Evolutionary conservation across 2,329 filamentous ascomycete genomes (phyloP).

Genomic region (Cercospora berteroae): DNA sequence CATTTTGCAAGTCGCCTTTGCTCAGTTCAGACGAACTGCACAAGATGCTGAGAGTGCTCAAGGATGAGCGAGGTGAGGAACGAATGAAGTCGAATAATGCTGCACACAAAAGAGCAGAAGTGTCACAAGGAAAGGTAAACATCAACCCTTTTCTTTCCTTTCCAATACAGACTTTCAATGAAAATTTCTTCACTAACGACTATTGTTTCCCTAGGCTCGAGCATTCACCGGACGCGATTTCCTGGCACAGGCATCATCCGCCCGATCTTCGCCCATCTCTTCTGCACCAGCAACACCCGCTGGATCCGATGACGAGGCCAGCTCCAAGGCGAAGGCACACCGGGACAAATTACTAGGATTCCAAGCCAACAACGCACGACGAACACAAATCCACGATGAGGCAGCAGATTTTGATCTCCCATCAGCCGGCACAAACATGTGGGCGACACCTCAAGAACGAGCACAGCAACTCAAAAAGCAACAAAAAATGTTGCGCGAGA

Average conservation of each 20-base stretch:
- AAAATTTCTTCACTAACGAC: background rate
- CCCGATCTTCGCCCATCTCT: constrained; percentile 39
- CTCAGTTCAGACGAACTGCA: constrained; percentile 73
- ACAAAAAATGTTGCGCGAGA: constrained; percentile 76
- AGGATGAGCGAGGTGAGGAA: constrained; percentile 82
- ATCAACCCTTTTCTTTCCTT: constrained; percentile 17
- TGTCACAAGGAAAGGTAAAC: constrained; percentile 45
- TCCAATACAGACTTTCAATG: background rate
- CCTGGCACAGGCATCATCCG: constrained; percentile 36
- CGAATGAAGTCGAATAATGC: constrained; percentile 79
- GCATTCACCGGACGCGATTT: constrained; percentile 40
- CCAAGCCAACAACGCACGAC: constrained; percentile 78
- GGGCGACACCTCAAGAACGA: constrained; percentile 79
- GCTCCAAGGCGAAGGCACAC: constrained; percentile 70
- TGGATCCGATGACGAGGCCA: constrained; percentile 50
- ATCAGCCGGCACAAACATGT: constrained; percentile 64
- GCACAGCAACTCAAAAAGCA: constrained; percentile 81
- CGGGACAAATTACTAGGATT: constrained; percentile 77
- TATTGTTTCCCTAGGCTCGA: constrained; percentile 19
- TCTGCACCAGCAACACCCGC: constrained; percentile 32
- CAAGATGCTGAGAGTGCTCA: constrained; percentile 78
- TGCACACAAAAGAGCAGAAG: constrained; percentile 63
- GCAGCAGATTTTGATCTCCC: constrained; percentile 71
- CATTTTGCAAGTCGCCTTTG: constrained; percentile 76
- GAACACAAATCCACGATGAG: constrained; percentile 84